phyloP scores from a whole-genome alignment of 768 basidiomycete genomes.

The Amanita molliuscula region DNA sequence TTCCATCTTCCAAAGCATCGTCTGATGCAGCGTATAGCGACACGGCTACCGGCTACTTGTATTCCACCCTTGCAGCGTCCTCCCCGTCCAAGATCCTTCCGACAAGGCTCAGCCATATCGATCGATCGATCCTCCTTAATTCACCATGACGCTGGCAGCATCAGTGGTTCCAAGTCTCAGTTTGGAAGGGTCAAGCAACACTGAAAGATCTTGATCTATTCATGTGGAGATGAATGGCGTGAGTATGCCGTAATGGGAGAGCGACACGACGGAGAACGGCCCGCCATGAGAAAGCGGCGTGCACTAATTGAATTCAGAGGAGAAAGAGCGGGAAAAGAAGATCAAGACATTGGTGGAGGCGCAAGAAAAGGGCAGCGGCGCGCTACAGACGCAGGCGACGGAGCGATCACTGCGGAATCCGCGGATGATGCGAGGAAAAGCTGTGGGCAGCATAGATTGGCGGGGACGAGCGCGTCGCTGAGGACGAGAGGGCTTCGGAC shows the following conservation, averaged over 20 bases:
- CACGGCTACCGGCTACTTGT: slow-evolving; percentile 80
- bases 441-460: slow-evolving; percentile 51
- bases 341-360: slow-evolving; percentile 41
- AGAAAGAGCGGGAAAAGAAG: slow-evolving; percentile 57
- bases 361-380: slow-evolving; percentile 13
- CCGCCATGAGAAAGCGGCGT: slow-evolving; percentile 46
- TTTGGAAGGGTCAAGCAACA: slow-evolving; percentile 17
- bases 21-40: slow-evolving; percentile 42
- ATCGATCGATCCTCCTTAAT: slow-evolving; percentile 26
- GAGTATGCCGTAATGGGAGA: slow-evolving; percentile 47
- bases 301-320: slow-evolving; percentile 47
- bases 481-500: slow-evolving; percentile 16
- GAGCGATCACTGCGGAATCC: neutral
- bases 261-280: slow-evolving; percentile 47
- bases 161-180: neutral
- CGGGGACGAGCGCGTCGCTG: slow-evolving; percentile 55
- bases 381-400: neutral
- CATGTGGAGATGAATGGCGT: slow-evolving; percentile 58
- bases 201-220: slow-evolving; percentile 68
- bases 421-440: slow-evolving; percentile 10
- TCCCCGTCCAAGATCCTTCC: slow-evolving; percentile 62
- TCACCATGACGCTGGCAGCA: slow-evolving; percentile 20
- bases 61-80: slow-evolving; percentile 54
- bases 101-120: no score
- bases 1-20: neutral